These are phyloP conservation scores for Pleurotus ostreatus DNA, from an alignment of 768 basidiomycete species.

Conservation along the genomic window DNA sequence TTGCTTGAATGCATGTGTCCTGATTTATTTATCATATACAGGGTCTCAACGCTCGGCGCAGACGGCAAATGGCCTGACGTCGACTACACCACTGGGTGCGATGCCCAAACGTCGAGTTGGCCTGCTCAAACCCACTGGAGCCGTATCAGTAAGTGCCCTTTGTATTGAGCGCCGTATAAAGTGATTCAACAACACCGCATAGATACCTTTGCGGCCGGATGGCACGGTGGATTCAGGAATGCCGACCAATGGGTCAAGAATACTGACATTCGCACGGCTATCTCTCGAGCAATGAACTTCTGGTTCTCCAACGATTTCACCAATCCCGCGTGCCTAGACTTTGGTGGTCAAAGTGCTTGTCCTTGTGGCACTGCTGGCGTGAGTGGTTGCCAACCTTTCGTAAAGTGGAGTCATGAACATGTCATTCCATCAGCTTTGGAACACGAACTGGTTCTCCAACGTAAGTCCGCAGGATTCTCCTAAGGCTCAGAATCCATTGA, in stretches of 20 bases:
- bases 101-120: slow-evolving; percentile 52
- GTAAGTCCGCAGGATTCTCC: slow-evolving; percentile 18
- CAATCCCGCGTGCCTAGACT: slow-evolving; percentile 38
- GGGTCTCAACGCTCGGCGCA: slow-evolving; percentile 27
- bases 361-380: slow-evolving; percentile 42
- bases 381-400: slow-evolving; percentile 11
- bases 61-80: slow-evolving; percentile 44
- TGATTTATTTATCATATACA: slow-evolving; percentile 3
- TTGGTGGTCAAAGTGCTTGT: slow-evolving; percentile 38
- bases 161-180: background rate
- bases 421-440: slow-evolving; percentile 26
- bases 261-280: slow-evolving; percentile 25
- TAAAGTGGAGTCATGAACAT: background rate
- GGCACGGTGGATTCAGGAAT: slow-evolving; percentile 41
- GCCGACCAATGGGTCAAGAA: slow-evolving; percentile 33
- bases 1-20: no score
- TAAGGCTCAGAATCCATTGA: background rate
- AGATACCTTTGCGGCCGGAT: slow-evolving; percentile 48
- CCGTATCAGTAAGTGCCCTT: slow-evolving; percentile 32
- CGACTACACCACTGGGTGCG: slow-evolving; percentile 50
- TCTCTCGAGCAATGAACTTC: slow-evolving; percentile 38
- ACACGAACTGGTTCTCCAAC: slow-evolving; percentile 52
- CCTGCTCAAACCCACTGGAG: slow-evolving; percentile 50
- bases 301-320: slow-evolving; percentile 54
- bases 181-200: background rate